Evolutionary conservation across 2,329 filamentous ascomycete genomes (phyloP).

Genomic region (Ambrosiella beaveri): DNA sequence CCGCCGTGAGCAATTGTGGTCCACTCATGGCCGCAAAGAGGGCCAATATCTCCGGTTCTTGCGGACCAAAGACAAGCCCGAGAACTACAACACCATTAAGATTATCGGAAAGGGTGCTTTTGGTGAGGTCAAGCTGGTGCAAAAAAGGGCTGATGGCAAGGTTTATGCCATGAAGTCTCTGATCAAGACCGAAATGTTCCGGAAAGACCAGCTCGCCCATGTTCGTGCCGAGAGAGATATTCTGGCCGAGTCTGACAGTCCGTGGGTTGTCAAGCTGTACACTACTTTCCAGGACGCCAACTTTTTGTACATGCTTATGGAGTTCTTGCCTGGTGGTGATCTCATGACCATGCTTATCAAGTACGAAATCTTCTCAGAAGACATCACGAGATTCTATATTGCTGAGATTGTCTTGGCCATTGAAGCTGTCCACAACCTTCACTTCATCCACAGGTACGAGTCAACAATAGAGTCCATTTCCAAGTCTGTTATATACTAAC

Average conservation of each 20-base stretch:
- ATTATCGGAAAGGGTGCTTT: conserved; percentile 99
- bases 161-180: conserved; percentile 97
- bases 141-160: conserved; percentile 89
- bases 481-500: neutral
- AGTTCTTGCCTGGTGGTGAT: conserved; percentile 94
- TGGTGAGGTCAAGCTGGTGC: conserved; percentile 92
- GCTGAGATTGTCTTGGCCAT: conserved; percentile 97
- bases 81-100: conserved; percentile 92
- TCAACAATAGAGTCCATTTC: neutral
- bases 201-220: conserved; percentile 94
- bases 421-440: conserved; percentile 91
- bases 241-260: conserved; percentile 94
- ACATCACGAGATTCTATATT: conserved; percentile 98
- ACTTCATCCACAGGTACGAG: conserved; percentile 88
- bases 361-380: conserved; percentile 98
- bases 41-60: conserved; percentile 87
- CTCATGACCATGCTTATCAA: conserved; percentile 99
- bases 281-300: conserved; percentile 95
- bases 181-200: conserved; percentile 99
- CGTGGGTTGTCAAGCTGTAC: conserved; percentile 96
- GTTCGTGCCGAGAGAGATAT: conserved; percentile 97
- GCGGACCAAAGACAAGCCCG: conserved; percentile 77
- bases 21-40: conserved; percentile 71
- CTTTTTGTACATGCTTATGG: conserved; percentile 98
- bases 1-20: conserved; percentile 70